Conservation (phyloP, 1,284 basidiomycete genomes). For the Cryptococcus sp. region DNA sequence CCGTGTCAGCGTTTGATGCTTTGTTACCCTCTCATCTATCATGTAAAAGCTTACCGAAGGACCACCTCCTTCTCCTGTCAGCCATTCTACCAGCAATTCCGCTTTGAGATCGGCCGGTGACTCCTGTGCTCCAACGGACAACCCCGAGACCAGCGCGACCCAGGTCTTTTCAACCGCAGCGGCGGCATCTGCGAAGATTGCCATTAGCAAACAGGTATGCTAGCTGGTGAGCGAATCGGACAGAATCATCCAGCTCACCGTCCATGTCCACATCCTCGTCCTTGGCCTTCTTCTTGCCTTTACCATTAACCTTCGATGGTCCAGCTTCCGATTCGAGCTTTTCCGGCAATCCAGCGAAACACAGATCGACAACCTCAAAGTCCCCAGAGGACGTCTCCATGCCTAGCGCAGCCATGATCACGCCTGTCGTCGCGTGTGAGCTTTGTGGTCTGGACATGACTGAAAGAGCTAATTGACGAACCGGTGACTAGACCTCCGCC, state of each 20-base stretch:
- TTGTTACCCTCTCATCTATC: no score
- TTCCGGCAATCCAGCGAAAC: conserved; percentile 78
- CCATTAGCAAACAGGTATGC: background rate
- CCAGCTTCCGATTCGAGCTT: conserved; percentile 52
- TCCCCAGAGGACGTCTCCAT: conserved; percentile 86
- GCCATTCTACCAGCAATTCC: conserved; percentile 82
- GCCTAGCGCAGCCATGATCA: conserved; percentile 86
- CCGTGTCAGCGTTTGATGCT: background rate
- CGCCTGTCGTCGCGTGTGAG: conserved; percentile 54
- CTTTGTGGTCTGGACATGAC: background rate
- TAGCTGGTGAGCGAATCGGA: no score
- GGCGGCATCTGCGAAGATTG: conserved; percentile 18
- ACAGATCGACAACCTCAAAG: conserved; percentile 89
- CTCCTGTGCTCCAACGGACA: conserved; percentile 64
- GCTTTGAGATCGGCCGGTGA: conserved; percentile 69
- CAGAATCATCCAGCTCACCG: conserved; percentile 15
- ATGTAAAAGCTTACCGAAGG: conserved; percentile 54
- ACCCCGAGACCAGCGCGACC: conserved; percentile 81
- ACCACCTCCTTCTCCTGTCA: conserved; percentile 80
- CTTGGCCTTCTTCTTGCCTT: conserved; percentile 52
- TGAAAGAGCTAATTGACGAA: conserved; percentile 19
- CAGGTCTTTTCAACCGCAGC: conserved; percentile 61
- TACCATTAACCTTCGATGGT: conserved; percentile 51
- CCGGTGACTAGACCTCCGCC: conserved; percentile 73
- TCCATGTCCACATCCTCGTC: conserved; percentile 30